These are phyloP conservation scores for Cytospora leucostoma DNA, from an alignment of 2,329 filamentous ascomycete species.

Conservation along the genomic window DNA sequence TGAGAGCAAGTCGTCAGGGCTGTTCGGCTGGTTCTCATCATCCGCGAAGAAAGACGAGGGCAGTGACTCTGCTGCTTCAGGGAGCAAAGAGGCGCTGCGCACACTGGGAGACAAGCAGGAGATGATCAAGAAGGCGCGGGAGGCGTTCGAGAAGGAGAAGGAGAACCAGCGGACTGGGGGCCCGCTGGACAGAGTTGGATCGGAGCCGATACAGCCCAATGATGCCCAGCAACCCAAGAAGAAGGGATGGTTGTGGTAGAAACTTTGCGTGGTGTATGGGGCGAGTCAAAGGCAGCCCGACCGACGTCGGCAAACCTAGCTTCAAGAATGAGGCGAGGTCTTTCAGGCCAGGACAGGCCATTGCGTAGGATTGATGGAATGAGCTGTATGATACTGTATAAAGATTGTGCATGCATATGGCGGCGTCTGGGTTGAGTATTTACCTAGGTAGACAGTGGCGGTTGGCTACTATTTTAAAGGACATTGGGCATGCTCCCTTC, in stretches of 20 bases:
- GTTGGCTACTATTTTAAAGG: conserved; percentile 16
- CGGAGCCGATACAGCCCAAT: conserved; percentile 30
- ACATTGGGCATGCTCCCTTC: conserved; percentile 14
- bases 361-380: neutral
- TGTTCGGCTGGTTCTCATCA: conserved; percentile 37
- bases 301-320: neutral
- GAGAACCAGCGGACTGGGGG: conserved; percentile 54
- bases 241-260: conserved; percentile 50
- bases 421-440: conserved; percentile 28
- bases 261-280: no score
- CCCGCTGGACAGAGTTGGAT: conserved; percentile 51
- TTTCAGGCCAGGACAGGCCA: neutral
- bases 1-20: conserved; percentile 31
- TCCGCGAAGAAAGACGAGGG: conserved; percentile 12
- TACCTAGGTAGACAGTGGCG: conserved; percentile 30
- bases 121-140: conserved; percentile 42
- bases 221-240: conserved; percentile 38
- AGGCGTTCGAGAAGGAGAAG: conserved; percentile 51
- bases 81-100: conserved; percentile 38
- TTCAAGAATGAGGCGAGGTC: neutral
- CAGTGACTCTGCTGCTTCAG: conserved; percentile 9
- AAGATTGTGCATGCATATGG: conserved; percentile 22
- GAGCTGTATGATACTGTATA: conserved; percentile 21
- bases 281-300: neutral
- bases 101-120: conserved; percentile 38